Base-by-base conservation (phyloP, 2,329 filamentous ascomycete genomes). In the Aspergillus felis region DNA sequence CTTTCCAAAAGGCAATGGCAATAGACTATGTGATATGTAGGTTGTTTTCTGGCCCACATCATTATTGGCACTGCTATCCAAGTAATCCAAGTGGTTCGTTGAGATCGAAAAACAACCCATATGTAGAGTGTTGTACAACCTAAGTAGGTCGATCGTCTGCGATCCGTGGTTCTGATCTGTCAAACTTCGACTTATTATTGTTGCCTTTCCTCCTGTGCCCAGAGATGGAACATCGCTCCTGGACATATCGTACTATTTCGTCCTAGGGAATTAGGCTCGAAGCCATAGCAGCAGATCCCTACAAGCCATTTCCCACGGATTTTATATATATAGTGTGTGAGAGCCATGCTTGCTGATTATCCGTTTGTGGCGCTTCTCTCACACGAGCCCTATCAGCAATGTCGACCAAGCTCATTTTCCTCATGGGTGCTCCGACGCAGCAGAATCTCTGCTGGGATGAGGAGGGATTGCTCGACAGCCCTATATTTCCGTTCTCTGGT, bases 391-490 rank as follows among this genome's bases (percentile, higher is more conserved):
- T 46, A 35, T 35, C 42, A 41, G 58, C 24, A 27, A 75, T 75
- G 72, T 51, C 68, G 28, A 57, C 48, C 48, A 74, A 65, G 56
- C 62, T 66, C 64, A 79, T 84, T 54, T 78, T 84, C 59, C 72
- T 87, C 55, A 79, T 82, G 54, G 88, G 88, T 25, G 86, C 87
- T n/a, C 88, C 88, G 2, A 72, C 80, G 35, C 68, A 74, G 29
- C 73, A 72, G 9, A 72, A 76, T 25, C 76, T 91, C 24, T 71
- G 80, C 44, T 89, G 87, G 83, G 70, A 79, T 49, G 69, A 81
- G 12, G 64, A 73, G 1, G 65, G 69, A n/a, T 78, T 90, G 42
- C 73, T 86, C 20, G 66, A 78, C 7, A 68, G 69, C 12, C 83
- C 81, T 57, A 67, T 79, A 38, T 61, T 61, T 22, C 73, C 73